Evolutionary conservation across 73 alveolate genomes (phyloP).

Genomic region (Paramecium biaurelia): DNA sequence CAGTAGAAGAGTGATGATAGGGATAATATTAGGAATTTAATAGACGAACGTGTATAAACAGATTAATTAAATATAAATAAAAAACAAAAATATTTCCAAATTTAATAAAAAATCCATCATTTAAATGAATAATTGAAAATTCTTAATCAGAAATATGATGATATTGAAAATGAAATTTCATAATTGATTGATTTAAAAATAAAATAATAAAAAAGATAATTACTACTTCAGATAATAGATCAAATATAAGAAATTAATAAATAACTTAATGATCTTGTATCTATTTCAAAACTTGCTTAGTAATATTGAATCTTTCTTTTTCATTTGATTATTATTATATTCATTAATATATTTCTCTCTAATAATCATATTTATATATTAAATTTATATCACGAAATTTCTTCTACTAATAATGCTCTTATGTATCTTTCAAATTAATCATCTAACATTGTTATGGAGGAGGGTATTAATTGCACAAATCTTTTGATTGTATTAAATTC

Average conservation of each 20-base stretch:
- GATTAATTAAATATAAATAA: background rate
- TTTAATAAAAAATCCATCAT: background rate
- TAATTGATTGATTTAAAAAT: background rate
- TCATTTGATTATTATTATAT: no score
- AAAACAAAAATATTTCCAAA: background rate
- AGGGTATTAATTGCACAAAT: background rate
- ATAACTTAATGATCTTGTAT: background rate
- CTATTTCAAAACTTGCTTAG: background rate
- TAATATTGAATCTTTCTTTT: background rate
- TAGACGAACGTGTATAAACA: background rate
- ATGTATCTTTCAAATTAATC: conserved; percentile 23
- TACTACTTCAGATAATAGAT: background rate
- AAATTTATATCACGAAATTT: background rate
- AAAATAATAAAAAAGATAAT: background rate
- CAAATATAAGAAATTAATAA: background rate
- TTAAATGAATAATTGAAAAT: background rate
- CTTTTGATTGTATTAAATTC: background rate
- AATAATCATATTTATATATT: background rate
- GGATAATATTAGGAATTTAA: background rate
- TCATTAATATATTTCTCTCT: background rate
- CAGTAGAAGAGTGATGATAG: background rate
- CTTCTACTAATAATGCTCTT: background rate
- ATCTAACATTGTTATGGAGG: background rate
- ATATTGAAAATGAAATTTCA: background rate
- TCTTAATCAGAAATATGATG: background rate